Conservation (phyloP, 495 filamentous ascomycete genomes). For the Penicillium mononematosum region DNA sequence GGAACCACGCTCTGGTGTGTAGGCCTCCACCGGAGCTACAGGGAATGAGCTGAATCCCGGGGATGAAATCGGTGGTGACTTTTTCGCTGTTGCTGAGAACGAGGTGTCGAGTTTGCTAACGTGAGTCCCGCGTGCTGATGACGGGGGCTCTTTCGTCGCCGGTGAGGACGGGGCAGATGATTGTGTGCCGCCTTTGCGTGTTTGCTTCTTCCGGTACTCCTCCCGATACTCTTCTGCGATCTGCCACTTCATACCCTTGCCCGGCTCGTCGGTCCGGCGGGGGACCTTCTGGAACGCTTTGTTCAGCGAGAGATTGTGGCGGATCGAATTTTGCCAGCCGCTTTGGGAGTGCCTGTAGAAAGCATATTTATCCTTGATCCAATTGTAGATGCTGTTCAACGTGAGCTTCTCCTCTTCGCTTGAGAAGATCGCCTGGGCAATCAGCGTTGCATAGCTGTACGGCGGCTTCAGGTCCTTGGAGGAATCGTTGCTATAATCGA, state of each 20-base stretch:
- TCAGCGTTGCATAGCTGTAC: slow-evolving; percentile 95
- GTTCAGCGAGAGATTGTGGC: slow-evolving; percentile 92
- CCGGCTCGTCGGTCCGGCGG: slow-evolving; percentile 87
- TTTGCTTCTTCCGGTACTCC: slow-evolving; percentile 65
- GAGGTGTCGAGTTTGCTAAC: slow-evolving; percentile 45
- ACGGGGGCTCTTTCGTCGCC: slow-evolving; percentile 41
- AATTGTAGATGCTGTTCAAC: slow-evolving; percentile 84
- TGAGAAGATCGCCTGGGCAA: slow-evolving; percentile 89
- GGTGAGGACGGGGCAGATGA: slow-evolving; percentile 50
- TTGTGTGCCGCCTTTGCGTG: slow-evolving; percentile 41
- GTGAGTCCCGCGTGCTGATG: slow-evolving; percentile 25
- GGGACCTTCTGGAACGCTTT: slow-evolving; percentile 91
- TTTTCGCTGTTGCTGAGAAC: slow-evolving; percentile 43
- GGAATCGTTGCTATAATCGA: slow-evolving; percentile 81
- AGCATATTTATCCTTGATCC: slow-evolving; percentile 82
- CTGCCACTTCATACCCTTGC: slow-evolving; percentile 98
- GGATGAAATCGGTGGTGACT: slow-evolving; percentile 53
- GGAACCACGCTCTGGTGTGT: slow-evolving; percentile 48
- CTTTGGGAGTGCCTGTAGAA: slow-evolving; percentile 81
- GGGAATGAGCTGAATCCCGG: slow-evolving; percentile 50
- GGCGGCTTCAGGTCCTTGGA: slow-evolving; percentile 89
- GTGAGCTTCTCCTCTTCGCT: slow-evolving; percentile 83
- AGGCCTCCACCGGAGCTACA: slow-evolving; percentile 48
- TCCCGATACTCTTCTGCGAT: slow-evolving; percentile 78
- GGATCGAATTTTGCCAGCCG: slow-evolving; percentile 98